Evolutionary conservation across 768 basidiomycete genomes (phyloP), one percentile per base, ranked within the genome.

Genomic region (Mycena kentingensis): DNA sequence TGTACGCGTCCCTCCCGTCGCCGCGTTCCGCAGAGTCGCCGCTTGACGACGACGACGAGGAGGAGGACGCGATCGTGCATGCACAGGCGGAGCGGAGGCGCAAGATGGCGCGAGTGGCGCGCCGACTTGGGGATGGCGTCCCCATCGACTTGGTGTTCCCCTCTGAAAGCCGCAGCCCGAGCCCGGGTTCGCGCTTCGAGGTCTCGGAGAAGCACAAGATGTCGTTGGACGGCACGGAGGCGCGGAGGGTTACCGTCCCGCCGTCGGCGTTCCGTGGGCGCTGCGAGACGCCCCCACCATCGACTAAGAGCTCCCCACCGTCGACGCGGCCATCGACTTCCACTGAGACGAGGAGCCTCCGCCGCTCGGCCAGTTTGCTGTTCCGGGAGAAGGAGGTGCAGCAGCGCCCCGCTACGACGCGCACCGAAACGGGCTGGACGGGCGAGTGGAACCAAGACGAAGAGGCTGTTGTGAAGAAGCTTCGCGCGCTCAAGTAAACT

Each of bases 401-500:
- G 5, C 31, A 25, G 31, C 4, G 19, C 10, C 16, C n/a, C 29
- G 38, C 16, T 24, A 5, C 38, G 18, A 36, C 39, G 29, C 52
- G 53, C 28, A 18, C 12, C 22, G 57, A 49, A 42, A 5, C 22
- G 24, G 49, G 46, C 15, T 58, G 57, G 57, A 37, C 44, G 41
- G 57, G 57, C 13, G 57, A 51, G 50, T 59, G 57, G 57, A 59
- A 59, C 22, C 52, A 38, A 26, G 50, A 52, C 4, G 50, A 51
- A 42, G 7, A 16, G 0, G 15, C 35, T 12, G 57, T 54, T 6
- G 35, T 49, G 19, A 55, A 36, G 42, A 27, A 16, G 2, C 36
- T 59, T 31, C 16, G 57, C 5, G 46, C 46, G 42, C 44, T 59
- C 36, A 59, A 55, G 26, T 27, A 15, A 16, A 24, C 12, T 8